Conservation (phyloP, 306 rosid species). For the Cicer arietinum region DNA sequence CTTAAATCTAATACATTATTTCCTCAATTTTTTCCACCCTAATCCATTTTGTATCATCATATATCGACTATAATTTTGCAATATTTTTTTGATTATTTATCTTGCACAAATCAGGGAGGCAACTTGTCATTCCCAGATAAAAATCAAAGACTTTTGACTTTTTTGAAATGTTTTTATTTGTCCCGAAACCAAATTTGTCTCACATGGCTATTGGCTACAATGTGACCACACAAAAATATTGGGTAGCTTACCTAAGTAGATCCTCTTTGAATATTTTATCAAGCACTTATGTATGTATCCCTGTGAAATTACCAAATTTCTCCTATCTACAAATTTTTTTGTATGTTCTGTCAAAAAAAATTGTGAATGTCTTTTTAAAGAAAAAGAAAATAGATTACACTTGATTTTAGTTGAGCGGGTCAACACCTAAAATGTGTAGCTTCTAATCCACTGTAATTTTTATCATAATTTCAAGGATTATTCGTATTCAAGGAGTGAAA, state of each 20-base stretch:
- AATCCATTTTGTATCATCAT: conserved; percentile 30
- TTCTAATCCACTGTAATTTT: too few relatives aligned
- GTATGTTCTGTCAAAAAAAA: neutral
- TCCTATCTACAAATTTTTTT: conserved; percentile 29
- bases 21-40: neutral
- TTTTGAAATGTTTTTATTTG: conserved; percentile 36
- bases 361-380: too few relatives aligned
- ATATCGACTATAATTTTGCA: conserved; percentile 7
- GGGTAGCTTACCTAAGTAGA: conserved; percentile 70
- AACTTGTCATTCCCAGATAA: conserved; percentile 46
- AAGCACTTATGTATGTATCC: conserved; percentile 39
- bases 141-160: conserved; percentile 52
- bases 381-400: too few relatives aligned
- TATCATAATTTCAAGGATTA: too few relatives aligned
- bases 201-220: conserved; percentile 46
- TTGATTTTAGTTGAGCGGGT: too few relatives aligned
- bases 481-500: too few relatives aligned
- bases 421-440: too few relatives aligned
- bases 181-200: conserved; percentile 46
- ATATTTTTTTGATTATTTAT: conserved; percentile 18
- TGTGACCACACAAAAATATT: conserved; percentile 42
- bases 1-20: too few relatives aligned
- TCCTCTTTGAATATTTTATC: conserved; percentile 44
- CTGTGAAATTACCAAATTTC: conserved; percentile 24
- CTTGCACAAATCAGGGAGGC: conserved; percentile 43